A percentile compares a stretch with the other conserved stretches of the same genome.
These are phyloP conservation scores for Trichoderma harzianum DNA, from an alignment of 2,329 filamentous ascomycete genomes.

Conservation along the genomic window DNA sequence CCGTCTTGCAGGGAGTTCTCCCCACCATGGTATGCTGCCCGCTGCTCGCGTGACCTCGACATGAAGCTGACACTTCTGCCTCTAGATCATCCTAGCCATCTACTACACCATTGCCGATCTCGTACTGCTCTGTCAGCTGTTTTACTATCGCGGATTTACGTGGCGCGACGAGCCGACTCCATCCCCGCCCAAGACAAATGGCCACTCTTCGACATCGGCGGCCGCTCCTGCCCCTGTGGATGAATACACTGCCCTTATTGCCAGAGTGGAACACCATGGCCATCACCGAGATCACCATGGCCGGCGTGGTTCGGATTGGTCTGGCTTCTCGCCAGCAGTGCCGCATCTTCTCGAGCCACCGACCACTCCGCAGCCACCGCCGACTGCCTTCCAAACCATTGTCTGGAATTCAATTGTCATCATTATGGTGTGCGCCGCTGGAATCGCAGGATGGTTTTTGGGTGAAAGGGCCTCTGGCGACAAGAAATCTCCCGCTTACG, in stretches of 20 bases:
- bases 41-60: slow-evolving; percentile 1
- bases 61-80: neutral
- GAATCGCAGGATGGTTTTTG: slow-evolving; percentile 82
- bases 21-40: slow-evolving; percentile 71
- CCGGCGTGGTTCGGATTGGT: slow-evolving; percentile 54
- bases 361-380: slow-evolving; percentile 43
- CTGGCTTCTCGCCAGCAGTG: slow-evolving; percentile 73
- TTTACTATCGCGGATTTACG: slow-evolving; percentile 90
- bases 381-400: slow-evolving; percentile 54
- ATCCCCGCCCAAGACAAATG: slow-evolving; percentile 39
- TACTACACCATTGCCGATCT: slow-evolving; percentile 93
- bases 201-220: slow-evolving; percentile 24
- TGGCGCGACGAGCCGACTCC: slow-evolving; percentile 53
- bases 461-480: slow-evolving; percentile 39
- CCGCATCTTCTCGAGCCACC: slow-evolving; percentile 61
- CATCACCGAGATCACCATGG: slow-evolving; percentile 44
- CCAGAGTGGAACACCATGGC: slow-evolving; percentile 42
- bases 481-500: slow-evolving; percentile 37
- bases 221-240: slow-evolving; percentile 29
- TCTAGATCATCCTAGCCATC: slow-evolving; percentile 77
- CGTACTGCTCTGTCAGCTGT: slow-evolving; percentile 82
- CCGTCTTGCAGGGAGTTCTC: slow-evolving; percentile 82
- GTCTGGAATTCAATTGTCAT: slow-evolving; percentile 74
- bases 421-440: slow-evolving; percentile 77
- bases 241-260: slow-evolving; percentile 53